These are phyloP conservation scores for Kregervanrija fluxuum DNA, from an alignment of 805 yeast genomes.

Conservation along the genomic window DNA sequence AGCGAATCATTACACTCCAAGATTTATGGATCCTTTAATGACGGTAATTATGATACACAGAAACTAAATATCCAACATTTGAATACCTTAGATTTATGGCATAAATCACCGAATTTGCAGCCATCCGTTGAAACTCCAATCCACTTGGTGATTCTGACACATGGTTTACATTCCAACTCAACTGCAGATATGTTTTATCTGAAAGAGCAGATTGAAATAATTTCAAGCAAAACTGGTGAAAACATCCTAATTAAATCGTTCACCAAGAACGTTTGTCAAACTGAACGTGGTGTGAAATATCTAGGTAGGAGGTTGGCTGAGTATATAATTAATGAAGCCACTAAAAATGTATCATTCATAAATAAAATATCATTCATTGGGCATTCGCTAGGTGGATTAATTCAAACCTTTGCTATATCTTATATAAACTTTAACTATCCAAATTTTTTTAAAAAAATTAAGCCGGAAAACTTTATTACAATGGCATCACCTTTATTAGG, in stretches of 20 bases:
- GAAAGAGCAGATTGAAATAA: conserved; percentile 67
- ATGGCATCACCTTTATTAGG: conserved; percentile 89
- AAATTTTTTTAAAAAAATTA: conserved; percentile 53
- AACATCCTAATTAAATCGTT: conserved; percentile 79
- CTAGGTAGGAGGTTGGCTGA: conserved; percentile 78
- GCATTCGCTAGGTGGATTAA: conserved; percentile 90
- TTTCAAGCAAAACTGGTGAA: conserved; percentile 36
- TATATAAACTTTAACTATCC: conserved; percentile 66
- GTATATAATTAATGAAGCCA: conserved; percentile 51
- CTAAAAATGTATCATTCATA: conserved; percentile 33
- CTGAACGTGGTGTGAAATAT: conserved; percentile 82
- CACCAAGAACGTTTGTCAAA: conserved; percentile 76
- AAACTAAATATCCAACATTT: conserved; percentile 39
- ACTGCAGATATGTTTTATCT: conserved; percentile 86
- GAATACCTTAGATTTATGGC: conserved; percentile 73
- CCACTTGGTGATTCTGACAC: conserved; percentile 82
- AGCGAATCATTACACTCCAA: conserved; percentile 27
- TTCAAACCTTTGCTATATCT: conserved; percentile 86
- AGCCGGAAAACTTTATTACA: conserved; percentile 74
- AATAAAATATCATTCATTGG: conserved; percentile 77
- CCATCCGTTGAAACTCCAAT: conserved; percentile 41
- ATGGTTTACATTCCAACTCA: conserved; percentile 86
- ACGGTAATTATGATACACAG: conserved; percentile 6
- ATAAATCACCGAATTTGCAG: conserved; percentile 42
- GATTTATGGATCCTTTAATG: conserved; percentile 24